These are phyloP conservation scores for Tetracladium setigerum DNA, from an alignment of 495 filamentous ascomycete species.

Conservation along the genomic window DNA sequence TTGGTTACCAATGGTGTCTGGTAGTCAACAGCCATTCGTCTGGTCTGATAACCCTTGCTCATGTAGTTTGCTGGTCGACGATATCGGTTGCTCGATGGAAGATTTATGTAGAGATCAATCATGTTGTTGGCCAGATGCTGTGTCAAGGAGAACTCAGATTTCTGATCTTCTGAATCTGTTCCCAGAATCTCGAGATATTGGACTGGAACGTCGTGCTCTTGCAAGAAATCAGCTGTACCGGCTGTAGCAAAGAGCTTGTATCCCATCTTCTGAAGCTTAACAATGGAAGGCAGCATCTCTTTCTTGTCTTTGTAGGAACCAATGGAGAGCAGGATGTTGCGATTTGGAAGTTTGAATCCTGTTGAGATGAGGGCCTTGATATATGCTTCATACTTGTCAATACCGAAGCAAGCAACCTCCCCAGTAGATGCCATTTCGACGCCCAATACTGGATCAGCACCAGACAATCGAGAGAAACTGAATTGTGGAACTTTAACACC, in stretches of 20 bases:
- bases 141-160: constrained; percentile 91
- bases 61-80: constrained; percentile 95
- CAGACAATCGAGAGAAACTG: constrained; percentile 93
- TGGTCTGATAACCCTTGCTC: constrained; percentile 90
- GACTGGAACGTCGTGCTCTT: constrained; percentile 81
- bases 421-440: constrained; percentile 99
- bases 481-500: constrained; percentile 98
- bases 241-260: constrained; percentile 94
- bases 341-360: constrained; percentile 92
- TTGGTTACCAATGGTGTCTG: constrained; percentile 96
- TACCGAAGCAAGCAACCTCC: constrained; percentile 94
- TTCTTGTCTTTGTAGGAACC: constrained; percentile 96
- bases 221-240: constrained; percentile 91
- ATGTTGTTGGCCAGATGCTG: constrained; percentile 94
- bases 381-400: constrained; percentile 95
- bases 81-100: constrained; percentile 96
- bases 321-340: constrained; percentile 90
- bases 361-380: constrained; percentile 92
- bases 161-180: constrained; percentile 62
- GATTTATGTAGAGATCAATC: constrained; percentile 97
- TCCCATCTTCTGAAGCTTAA: constrained; percentile 78
- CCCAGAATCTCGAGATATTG: constrained; percentile 85
- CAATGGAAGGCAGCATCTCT: constrained; percentile 89
- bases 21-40: constrained; percentile 98
- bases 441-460: constrained; percentile 91